Evolutionary conservation across 148 eudicot genomes (phyloP).

Genomic region (Vaccinium macrocarpon): DNA sequence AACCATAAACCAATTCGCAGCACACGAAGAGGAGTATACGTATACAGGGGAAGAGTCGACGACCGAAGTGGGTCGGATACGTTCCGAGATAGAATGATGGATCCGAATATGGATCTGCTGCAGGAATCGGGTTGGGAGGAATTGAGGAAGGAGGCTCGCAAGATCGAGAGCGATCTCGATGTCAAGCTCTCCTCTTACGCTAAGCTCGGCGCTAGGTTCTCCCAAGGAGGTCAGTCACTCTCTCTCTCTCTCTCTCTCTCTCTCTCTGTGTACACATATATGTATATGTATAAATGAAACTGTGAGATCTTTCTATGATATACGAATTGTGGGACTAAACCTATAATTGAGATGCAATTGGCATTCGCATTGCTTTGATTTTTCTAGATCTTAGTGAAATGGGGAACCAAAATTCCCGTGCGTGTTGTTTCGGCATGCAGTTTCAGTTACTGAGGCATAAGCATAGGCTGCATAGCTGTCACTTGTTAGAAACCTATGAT

Average conservation of each 20-base stretch:
- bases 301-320: background rate
- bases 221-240: conserved; percentile 45
- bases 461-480: no score
- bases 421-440: background rate
- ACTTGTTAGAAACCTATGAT: no score
- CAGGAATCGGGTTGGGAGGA: conserved; percentile 99
- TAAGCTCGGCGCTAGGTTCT: conserved; percentile 72
- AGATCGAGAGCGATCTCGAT: conserved; percentile 92
- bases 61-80: background rate
- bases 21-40: background rate
- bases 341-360: background rate
- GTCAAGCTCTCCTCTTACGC: conserved; percentile 94
- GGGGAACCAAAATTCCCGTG: background rate
- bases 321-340: background rate
- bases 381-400: background rate
- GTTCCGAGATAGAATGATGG: conserved; percentile 28
- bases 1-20: background rate
- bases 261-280: background rate
- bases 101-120: conserved; percentile 47
- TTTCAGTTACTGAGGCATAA: background rate
- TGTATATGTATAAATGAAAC: background rate
- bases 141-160: conserved; percentile 84
- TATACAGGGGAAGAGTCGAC: background rate
- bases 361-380: background rate
- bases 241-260: background rate